phyloP scores from a whole-genome alignment of 176 grass and related monocot genomes.

The Stipa capillata region DNA sequence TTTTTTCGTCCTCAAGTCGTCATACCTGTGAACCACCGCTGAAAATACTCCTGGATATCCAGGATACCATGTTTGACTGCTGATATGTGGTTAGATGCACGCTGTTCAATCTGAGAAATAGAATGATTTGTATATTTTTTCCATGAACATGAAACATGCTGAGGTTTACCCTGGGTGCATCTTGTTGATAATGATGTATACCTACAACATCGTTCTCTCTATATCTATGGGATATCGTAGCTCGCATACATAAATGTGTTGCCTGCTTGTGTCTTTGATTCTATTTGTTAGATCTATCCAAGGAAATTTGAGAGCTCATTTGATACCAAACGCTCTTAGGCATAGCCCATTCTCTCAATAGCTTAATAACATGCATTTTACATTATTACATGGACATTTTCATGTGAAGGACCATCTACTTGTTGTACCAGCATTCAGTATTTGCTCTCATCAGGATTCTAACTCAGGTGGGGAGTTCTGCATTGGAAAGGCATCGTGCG shows the following conservation, averaged over 20 bases:
- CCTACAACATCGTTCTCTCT: neutral
- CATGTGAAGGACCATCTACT: too few species aligned
- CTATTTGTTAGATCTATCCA: neutral
- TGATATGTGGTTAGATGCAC: slow-evolving; percentile 13
- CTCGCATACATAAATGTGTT: neutral
- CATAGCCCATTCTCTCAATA: neutral
- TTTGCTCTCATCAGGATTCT: neutral
- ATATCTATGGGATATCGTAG: neutral
- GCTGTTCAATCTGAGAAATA: slow-evolving; percentile 4
- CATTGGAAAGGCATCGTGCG: neutral
- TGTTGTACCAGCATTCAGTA: too few species aligned
- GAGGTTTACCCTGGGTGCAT: neutral
- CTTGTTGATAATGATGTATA: neutral
- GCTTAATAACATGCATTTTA: neutral
- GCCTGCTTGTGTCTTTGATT: neutral
- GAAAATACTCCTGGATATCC: neutral
- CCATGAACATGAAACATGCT: neutral
- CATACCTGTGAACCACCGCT: neutral
- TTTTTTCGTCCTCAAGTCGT: neutral
- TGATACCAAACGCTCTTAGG: neutral
- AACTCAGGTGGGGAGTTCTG: neutral
- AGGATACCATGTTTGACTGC: neutral
- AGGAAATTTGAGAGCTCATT: neutral
- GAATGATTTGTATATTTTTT: slow-evolving; percentile 21
- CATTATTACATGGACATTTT: neutral